Base-by-base conservation (phyloP, 1,284 basidiomycete species). In the Trichosporon faecale region DNA sequence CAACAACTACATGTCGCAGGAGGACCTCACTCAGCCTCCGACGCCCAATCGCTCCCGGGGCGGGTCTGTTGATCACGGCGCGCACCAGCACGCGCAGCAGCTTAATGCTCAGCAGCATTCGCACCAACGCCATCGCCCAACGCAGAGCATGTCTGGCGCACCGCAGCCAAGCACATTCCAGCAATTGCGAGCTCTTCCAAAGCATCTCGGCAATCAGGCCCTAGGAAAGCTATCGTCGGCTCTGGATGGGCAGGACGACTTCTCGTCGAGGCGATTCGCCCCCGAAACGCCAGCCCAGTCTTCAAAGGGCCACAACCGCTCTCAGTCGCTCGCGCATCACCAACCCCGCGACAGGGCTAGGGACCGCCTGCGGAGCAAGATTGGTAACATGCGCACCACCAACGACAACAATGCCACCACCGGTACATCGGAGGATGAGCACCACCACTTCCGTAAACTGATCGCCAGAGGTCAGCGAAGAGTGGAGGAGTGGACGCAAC, bases 401-500 rank as follows among this genome's bases (percentile, higher is more conserved):
- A 40, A 23, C 16, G 31, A 33, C 6, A 18, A 69, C 61, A 21
- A 66, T 12, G 27, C 64, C 21, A 64, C 65, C 2, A 67, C 57
- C 2, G 65, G 35, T 6, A 67, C 68, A 3, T 70, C 71, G 2
- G 68, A 70, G 21, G 71, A 72, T 16, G 71, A 72, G 21, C 67
- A 55, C 16, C 63, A 67, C 29, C 44, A 64, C 23, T 29, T 72
- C 55, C 68, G 71, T 46, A 63, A 57, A 1, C 52, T 66, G 5
- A 57, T 71, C 57, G 55, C 52, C 37, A 29, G 44, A 18, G 40
- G 67, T 25, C 29, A 18, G 18, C 57, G 57, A 6, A 14, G 57
- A n/a, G 57, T 61, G 5, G 57, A 61, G 29, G 57, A 61, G 16
- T 61, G 57, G 57, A 16, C 57, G 18, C 57, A 60, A 25, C 57